Evolutionary conservation across 2,329 filamentous ascomycete genomes (phyloP).

Genomic region (Akanthomyces uredinophilus): DNA sequence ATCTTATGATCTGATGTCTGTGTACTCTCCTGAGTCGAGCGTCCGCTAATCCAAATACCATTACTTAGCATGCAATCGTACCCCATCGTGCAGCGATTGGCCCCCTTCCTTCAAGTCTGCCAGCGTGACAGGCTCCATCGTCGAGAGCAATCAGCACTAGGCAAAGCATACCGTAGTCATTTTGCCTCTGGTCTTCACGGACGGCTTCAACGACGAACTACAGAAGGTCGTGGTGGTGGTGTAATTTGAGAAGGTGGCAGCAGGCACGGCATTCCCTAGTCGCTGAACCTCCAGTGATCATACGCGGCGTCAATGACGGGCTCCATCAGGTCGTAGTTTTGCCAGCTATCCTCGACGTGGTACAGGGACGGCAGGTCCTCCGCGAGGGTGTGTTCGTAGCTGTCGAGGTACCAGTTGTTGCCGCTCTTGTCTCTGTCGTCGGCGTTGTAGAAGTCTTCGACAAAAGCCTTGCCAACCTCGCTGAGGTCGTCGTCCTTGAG

Average conservation of each 20-base stretch:
- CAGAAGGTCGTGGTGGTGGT: neutral
- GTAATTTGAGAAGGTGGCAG: neutral
- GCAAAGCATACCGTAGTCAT: too few species aligned
- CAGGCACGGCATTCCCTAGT: too few species aligned
- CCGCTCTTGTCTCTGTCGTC: neutral
- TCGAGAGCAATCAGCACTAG: too few species aligned
- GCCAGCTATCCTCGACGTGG: neutral
- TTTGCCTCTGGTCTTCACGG: too few species aligned
- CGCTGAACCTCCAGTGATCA: neutral
- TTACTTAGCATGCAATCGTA: too few species aligned
- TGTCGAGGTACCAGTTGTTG: neutral
- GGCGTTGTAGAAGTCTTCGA: neutral
- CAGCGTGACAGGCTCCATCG: too few species aligned
- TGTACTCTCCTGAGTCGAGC: too few species aligned
- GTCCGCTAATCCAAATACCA: too few species aligned
- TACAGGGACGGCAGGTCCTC: neutral
- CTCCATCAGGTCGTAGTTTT: conserved; percentile 1
- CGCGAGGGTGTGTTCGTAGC: neutral
- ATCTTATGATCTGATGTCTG: too few species aligned
- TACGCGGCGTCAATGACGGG: conserved; percentile 1
- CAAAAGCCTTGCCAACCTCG: neutral
- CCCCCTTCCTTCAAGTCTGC: too few species aligned
- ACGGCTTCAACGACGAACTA: neutral
- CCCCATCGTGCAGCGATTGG: too few species aligned
- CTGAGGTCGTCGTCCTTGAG: neutral